Conservation (phyloP, 139 green algal species). For the Ettlia oleoabundans region DNA sequence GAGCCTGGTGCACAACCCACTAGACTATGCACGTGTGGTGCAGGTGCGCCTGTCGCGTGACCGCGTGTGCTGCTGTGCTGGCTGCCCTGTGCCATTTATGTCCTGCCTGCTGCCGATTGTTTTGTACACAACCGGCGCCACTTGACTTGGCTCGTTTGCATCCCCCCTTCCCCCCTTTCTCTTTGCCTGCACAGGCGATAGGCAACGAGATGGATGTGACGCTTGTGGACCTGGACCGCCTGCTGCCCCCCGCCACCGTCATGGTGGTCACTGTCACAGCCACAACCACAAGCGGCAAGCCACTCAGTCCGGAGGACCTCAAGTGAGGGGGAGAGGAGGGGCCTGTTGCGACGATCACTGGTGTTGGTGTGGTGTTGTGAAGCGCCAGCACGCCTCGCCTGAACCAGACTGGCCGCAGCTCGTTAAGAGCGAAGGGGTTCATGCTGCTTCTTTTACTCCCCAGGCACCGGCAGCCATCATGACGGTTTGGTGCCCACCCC, state of each 20-base stretch:
- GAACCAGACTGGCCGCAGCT: too few relatives aligned
- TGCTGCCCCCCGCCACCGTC: conserved; percentile 87
- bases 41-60: conserved; percentile 31
- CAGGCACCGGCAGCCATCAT: too few relatives aligned
- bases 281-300: conserved; percentile 90
- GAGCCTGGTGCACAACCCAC: conserved; percentile 86
- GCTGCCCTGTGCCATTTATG: neutral
- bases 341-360: too few relatives aligned
- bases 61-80: neutral
- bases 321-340: neutral
- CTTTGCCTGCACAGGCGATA: neutral
- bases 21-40: conserved; percentile 94
- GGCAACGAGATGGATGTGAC: conserved; percentile 85
- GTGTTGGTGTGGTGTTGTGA: too few relatives aligned
- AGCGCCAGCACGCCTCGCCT: too few relatives aligned
- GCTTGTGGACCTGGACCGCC: conserved; percentile 73
- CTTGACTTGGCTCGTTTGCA: too few relatives aligned
- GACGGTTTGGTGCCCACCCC: too few relatives aligned
- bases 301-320: conserved; percentile 70
- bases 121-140: too few relatives aligned
- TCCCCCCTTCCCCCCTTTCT: neutral
- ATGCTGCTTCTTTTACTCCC: too few relatives aligned
- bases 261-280: conserved; percentile 98
- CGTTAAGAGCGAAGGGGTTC: too few relatives aligned
- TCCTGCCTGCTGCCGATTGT: too few relatives aligned